Percentiles rank a stretch among this genome's conserved stretches.
These are phyloP conservation scores for Scenedesmus sp. DNA, from an alignment of 163 green algal species.

Conservation along the genomic window DNA sequence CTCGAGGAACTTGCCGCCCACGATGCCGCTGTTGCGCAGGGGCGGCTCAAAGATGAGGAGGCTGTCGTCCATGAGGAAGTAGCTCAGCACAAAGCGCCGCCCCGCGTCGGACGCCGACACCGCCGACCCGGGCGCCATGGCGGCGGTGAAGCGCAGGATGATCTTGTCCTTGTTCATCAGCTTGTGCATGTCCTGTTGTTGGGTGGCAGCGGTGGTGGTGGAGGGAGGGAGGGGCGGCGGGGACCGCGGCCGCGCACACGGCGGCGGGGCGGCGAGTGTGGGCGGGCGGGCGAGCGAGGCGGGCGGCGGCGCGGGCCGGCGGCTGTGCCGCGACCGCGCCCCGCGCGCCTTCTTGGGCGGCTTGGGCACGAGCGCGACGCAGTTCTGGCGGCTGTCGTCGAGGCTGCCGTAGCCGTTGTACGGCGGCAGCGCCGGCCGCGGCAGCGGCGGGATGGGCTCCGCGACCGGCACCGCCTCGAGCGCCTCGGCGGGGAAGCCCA, in stretches of 20 bases:
- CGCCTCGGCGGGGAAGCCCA: constrained; percentile 68
- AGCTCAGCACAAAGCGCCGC: constrained; percentile 89
- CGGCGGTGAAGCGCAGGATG: constrained; percentile 84
- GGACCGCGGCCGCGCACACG: no score
- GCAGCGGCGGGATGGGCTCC: constrained; percentile 62
- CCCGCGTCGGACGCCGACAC: constrained; percentile 66
- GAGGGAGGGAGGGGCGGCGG: no score
- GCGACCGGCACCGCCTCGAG: constrained; percentile 74
- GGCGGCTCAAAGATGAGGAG: constrained; percentile 87
- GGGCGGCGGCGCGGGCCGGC: no score
- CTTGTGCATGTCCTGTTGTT: constrained; percentile 86
- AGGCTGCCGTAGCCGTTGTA: constrained; percentile 91
- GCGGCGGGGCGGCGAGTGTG: no score
- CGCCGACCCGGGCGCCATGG: constrained; percentile 61
- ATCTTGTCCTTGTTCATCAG: constrained; percentile 93
- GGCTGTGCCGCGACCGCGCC: no score
- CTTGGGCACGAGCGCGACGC: constrained; percentile 83
- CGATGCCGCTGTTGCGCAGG: constrained; percentile 82
- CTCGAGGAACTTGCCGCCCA: constrained; percentile 94
- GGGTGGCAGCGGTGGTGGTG: no score
- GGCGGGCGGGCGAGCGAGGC: no score
- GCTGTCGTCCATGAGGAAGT: constrained; percentile 93
- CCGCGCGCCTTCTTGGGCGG: constrained; percentile 78
- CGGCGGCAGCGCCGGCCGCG: constrained; percentile 71
- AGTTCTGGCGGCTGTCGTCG: constrained; percentile 92